phyloP scores from a whole-genome alignment of 2,329 filamentous ascomycete genomes.

The Polytolypa hystricis region DNA sequence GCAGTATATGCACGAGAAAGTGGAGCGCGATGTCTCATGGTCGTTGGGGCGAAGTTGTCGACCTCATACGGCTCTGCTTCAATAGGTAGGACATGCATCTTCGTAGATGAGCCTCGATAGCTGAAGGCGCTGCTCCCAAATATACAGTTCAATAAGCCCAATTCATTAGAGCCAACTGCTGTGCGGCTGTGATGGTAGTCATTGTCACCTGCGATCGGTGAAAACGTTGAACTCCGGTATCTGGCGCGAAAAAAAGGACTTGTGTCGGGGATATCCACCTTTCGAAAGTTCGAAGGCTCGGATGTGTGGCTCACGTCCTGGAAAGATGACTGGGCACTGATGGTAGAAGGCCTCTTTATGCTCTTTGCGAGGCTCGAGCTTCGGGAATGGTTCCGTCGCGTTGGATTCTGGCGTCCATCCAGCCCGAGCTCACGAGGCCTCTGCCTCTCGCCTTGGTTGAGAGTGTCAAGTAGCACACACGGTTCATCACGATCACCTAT shows the following conservation, averaged over 20 bases:
- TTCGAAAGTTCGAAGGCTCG: slow-evolving; percentile 11
- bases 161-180: slow-evolving; percentile 41
- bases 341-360: slow-evolving; percentile 22
- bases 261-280: slow-evolving; percentile 21
- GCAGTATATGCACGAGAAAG: slow-evolving; percentile 30
- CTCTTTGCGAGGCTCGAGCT: slow-evolving; percentile 29
- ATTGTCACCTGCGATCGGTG: slow-evolving; percentile 21
- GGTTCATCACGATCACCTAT: slow-evolving; percentile 37
- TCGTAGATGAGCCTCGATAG: slow-evolving; percentile 49
- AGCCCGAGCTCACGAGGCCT: slow-evolving; percentile 25
- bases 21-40: slow-evolving; percentile 19
- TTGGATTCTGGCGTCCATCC: slow-evolving; percentile 21
- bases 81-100: slow-evolving; percentile 46
- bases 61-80: slow-evolving; percentile 23
- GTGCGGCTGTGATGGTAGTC: slow-evolving; percentile 27
- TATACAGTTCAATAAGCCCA: slow-evolving; percentile 45
- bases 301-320: slow-evolving; percentile 18
- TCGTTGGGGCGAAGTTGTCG: slow-evolving; percentile 11
- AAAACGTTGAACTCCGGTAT: slow-evolving; percentile 36
- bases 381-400: slow-evolving; percentile 24
- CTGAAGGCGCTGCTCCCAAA: slow-evolving; percentile 49
- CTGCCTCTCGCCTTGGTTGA: slow-evolving; percentile 18
- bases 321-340: slow-evolving; percentile 22
- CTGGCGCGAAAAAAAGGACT: slow-evolving; percentile 32
- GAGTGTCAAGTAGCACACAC: slow-evolving; percentile 36